Percentiles rank a stretch among this genome's conserved stretches.
Evolutionary conservation across 2,329 filamentous ascomycete genomes (phyloP).

Genomic region (Escovopsis sp.): DNA sequence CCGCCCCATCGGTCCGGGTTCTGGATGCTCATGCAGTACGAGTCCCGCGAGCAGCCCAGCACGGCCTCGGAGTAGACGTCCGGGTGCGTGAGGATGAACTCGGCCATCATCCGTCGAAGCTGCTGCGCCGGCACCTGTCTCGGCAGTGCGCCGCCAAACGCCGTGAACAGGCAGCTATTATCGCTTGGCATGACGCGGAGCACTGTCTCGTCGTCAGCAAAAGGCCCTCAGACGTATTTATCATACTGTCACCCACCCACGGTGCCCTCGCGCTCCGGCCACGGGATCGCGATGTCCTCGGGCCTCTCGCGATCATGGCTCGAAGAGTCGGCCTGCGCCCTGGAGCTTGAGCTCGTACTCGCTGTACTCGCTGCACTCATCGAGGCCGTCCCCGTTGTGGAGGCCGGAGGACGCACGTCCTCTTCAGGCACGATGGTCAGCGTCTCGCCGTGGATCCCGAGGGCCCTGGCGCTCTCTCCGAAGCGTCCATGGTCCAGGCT

Average conservation of each 20-base stretch:
- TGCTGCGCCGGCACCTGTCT: constrained; percentile 32
- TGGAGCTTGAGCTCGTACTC: too few relatives aligned
- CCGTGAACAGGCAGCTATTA: constrained; percentile 87
- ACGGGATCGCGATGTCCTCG: constrained; percentile 26
- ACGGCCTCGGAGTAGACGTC: constrained; percentile 62
- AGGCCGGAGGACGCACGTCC: constrained; percentile 6
- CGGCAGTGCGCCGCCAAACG: constrained; percentile 68
- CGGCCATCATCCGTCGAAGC: constrained; percentile 62
- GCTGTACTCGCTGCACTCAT: too few relatives aligned
- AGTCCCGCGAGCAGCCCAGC: constrained; percentile 53
- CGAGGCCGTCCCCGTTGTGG: background rate
- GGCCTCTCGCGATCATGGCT: constrained; percentile 6
- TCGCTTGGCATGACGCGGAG: constrained; percentile 94
- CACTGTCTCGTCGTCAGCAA: constrained; percentile 30
- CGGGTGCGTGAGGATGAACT: constrained; percentile 59
- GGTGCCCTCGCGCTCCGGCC: constrained; percentile 34
- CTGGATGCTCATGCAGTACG: constrained; percentile 72
- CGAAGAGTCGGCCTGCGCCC: background rate
- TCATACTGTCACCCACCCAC: constrained; percentile 22
- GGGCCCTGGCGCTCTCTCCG: constrained; percentile 30
- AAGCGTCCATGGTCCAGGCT: constrained; percentile 44
- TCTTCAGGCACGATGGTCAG: constrained; percentile 33
- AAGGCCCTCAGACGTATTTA: background rate
- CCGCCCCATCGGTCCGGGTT: constrained; percentile 78
- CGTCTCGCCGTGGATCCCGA: constrained; percentile 33